Percentiles rank a stretch among this genome's conserved stretches.
phyloP scores from a whole-genome alignment of 192 early-diverging fungal genomes.

The Coemansia sp. region DNA sequence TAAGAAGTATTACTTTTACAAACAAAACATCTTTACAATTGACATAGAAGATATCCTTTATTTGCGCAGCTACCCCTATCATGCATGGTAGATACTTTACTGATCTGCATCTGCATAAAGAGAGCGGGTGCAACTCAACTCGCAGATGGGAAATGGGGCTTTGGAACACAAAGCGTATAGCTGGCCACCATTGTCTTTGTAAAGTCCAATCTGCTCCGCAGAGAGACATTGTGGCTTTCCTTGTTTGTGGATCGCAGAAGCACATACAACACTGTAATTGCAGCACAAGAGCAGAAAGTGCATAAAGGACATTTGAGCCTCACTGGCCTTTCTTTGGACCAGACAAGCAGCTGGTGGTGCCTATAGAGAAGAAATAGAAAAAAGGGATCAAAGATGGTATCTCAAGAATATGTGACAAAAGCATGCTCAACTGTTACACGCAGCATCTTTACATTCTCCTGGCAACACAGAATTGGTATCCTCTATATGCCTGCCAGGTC shows the following conservation, averaged over 20 bases:
- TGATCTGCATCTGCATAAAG: neutral
- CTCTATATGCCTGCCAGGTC: no score
- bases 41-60: no score
- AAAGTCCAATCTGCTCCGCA: neutral
- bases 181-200: neutral
- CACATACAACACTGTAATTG: neutral
- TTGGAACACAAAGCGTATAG: neutral
- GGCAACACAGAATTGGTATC: no score
- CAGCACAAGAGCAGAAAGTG: neutral
- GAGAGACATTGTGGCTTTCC: neutral
- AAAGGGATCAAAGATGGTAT: neutral
- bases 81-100: neutral
- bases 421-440: neutral
- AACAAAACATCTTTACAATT: no score
- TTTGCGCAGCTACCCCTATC: no score
- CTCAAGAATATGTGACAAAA: neutral
- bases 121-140: neutral
- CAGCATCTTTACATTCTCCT: neutral
- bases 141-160: neutral
- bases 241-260: slow-evolving; percentile 1
- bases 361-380: neutral
- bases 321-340: neutral
- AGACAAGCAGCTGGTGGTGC: neutral
- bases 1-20: no score
- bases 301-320: neutral